phyloP scores from a whole-genome alignment of 192 early-diverging fungal genomes.

The Phycomyces nitens region DNA sequence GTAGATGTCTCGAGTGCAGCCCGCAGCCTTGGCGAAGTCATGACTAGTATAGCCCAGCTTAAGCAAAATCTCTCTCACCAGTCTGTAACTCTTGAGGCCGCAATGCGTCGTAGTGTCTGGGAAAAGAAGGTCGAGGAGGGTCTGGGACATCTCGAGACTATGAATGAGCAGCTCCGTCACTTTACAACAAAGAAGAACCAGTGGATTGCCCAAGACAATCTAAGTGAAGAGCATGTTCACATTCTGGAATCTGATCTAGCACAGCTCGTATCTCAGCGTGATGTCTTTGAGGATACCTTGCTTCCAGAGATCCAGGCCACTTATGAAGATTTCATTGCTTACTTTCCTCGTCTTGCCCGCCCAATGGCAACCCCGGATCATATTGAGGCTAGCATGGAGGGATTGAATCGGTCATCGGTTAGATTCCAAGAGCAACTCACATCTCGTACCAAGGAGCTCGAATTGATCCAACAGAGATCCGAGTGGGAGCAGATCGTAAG shows the following conservation, averaged over 20 bases:
- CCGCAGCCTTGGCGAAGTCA: conserved; percentile 16
- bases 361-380: conserved; percentile 32
- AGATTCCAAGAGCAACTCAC: conserved; percentile 24
- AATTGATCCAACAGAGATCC: conserved; percentile 13
- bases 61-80: conserved; percentile 19
- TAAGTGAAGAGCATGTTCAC: conserved; percentile 4
- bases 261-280: conserved; percentile 3
- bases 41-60: conserved; percentile 9
- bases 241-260: conserved; percentile 14
- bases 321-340: conserved; percentile 27
- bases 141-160: conserved; percentile 6
- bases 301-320: conserved; percentile 14
- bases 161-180: conserved; percentile 24
- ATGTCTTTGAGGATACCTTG: conserved; percentile 7
- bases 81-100: conserved; percentile 17
- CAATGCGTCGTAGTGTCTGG: conserved; percentile 7
- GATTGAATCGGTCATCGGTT: background rate
- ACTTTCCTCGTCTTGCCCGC: conserved; percentile 13
- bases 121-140: conserved; percentile 11
- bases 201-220: conserved; percentile 14
- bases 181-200: conserved; percentile 21
- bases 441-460: conserved; percentile 16
- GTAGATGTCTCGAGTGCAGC: conserved; percentile 16
- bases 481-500: conserved; percentile 13
- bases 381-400: conserved; percentile 24